Percentiles rank a stretch among this genome's conserved stretches.
phyloP scores from a whole-genome alignment of 2,329 filamentous ascomycete genomes.

The Coniochaeta ligniaria region DNA sequence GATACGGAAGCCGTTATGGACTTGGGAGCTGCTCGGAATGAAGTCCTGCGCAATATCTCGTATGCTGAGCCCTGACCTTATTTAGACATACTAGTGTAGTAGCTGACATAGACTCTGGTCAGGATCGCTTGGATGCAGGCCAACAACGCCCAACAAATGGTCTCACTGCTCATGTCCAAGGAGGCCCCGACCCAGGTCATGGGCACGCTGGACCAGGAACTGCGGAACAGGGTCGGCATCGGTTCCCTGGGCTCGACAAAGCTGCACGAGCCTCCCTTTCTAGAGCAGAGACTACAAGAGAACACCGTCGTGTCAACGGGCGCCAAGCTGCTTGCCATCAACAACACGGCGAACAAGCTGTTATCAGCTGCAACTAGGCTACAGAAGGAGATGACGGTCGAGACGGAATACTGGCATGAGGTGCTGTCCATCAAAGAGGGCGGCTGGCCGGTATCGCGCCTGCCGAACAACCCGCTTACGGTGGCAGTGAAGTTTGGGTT shows the following conservation, averaged over 20 bases:
- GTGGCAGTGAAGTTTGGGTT: conserved; percentile 88
- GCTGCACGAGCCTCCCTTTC: conserved; percentile 53
- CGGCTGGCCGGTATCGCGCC: conserved; percentile 78
- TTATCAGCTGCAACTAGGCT: conserved; percentile 65
- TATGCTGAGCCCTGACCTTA: conserved; percentile 22
- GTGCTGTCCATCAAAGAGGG: conserved; percentile 72
- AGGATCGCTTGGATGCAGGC: conserved; percentile 20
- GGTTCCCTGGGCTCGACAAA: conserved; percentile 67
- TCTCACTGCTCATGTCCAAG: conserved; percentile 80
- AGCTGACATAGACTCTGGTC: conserved; percentile 10
- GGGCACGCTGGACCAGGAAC: conserved; percentile 59
- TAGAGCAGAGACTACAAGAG: conserved; percentile 46
- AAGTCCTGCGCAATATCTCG: conserved; percentile 53
- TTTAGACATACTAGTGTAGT: not conserved
- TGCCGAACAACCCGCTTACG: conserved; percentile 65
- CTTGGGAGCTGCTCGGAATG: conserved; percentile 42
- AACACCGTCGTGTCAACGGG: conserved; percentile 55
- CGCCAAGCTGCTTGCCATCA: conserved; percentile 73
- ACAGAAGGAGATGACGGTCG: conserved; percentile 68
- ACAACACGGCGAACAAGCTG: conserved; percentile 66
- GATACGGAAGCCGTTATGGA: conserved; percentile 36
- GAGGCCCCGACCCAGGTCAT: conserved; percentile 65
- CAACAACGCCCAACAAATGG: conserved; percentile 33
- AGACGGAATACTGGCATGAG: conserved; percentile 85
- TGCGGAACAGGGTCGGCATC: conserved; percentile 65